phyloP scores from a whole-genome alignment of 202 grass and related monocot genomes.

The Carex arenaria region DNA sequence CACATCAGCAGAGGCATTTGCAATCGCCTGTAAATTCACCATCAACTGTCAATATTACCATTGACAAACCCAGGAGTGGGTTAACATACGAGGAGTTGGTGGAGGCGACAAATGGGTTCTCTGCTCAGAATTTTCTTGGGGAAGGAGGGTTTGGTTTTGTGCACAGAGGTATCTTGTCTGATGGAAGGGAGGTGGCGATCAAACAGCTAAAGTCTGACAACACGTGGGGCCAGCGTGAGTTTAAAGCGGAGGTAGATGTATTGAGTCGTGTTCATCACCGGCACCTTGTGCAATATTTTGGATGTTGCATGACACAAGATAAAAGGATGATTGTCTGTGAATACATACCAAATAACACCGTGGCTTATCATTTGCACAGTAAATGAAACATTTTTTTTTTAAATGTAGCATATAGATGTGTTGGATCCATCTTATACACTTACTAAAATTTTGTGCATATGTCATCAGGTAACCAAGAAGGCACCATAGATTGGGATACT shows the following conservation, averaged over 20 bases:
- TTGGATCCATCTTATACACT: not conserved
- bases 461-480: conserved; percentile 14
- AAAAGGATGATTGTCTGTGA: conserved; percentile 76
- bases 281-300: conserved; percentile 82
- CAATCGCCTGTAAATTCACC: not conserved
- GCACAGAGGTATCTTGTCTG: conserved; percentile 63
- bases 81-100: conserved; percentile 74
- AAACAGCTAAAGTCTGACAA: conserved; percentile 78
- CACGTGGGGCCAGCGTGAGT: conserved; percentile 75
- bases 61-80: conserved; percentile 49
- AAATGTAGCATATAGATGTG: not conserved
- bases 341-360: conserved; percentile 81
- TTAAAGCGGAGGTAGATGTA: conserved; percentile 86
- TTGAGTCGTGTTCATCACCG: conserved; percentile 90
- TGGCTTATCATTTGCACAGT: conserved; percentile 88
- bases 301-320: conserved; percentile 69
- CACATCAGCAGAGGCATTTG: not conserved
- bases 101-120: conserved; percentile 67
- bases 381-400: conserved; percentile 19
- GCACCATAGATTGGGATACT: conserved; percentile 70
- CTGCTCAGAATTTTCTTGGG: conserved; percentile 74
- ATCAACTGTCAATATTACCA: conserved; percentile 6
- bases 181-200: conserved; percentile 71
- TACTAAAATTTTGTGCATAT: not conserved
- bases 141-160: conserved; percentile 93